Base-by-base conservation (phyloP, 2,329 filamentous ascomycete genomes). In the Lomentospora prolificans region DNA sequence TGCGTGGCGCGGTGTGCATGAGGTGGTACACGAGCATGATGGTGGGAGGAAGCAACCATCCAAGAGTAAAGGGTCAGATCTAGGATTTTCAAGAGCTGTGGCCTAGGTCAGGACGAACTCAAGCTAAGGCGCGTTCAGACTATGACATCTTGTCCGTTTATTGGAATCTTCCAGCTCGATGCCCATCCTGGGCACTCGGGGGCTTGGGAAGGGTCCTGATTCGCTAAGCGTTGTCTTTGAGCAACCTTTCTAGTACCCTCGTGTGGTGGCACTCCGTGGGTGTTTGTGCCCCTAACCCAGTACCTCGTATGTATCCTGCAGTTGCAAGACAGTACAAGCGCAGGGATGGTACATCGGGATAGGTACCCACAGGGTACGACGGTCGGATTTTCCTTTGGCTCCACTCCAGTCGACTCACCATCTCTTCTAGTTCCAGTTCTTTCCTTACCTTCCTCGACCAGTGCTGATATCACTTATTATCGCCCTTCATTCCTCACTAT, bases 161-260 rank as follows among this genome's bases (percentile, higher is more conserved):
- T 48, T 48, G 44, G 44, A 48, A 25, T 22, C 44, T 48, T 25
- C 44, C 44, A 48, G 44, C 44, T 48, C 17, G 22, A 48, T 48
- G 17, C 44, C 44, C 17, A 48, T 48, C 12, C 24, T 19, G 22
- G 17, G 44, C 17, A 4, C 44, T 48, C 44, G 44, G 44, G 22
- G 44, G 44, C 7, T 10, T 48, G 44, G 44, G 24, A 25, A 48
- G 44, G 22, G 10, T 19, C 44, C 44, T 48, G 44, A 48, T 48
- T 48, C 44, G 44, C 22, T 19, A 22, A 22, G 22, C 22, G 24
- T 22, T 19, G 44, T 10, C 44, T 25, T 48, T 48, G 44, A 14
- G 44, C 44, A 48, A 48, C 22, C 17, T 48, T 48, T 48, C 44
- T 22, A 19, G 44, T 48, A 48, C 44, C 22, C 24, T 22, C 17